These are phyloP conservation scores for Pseudocercospora crystallina DNA, from an alignment of 2,329 filamentous ascomycete genomes.

Conservation along the genomic window DNA sequence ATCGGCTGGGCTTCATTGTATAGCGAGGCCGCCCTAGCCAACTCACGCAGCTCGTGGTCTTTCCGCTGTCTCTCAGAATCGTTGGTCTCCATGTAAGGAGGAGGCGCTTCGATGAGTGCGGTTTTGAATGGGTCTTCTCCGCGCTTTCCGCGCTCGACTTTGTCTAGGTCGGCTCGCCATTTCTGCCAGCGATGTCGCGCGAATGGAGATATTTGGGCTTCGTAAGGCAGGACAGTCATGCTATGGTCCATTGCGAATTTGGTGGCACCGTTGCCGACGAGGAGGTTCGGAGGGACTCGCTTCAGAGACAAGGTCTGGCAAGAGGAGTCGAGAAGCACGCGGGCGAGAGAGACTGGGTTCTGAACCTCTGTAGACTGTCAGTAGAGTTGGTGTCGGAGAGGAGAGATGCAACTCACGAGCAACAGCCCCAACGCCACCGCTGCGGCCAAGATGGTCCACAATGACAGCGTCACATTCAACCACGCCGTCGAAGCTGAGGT, in stretches of 20 bases:
- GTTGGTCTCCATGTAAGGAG: not conserved
- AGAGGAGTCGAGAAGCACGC: constrained; percentile 75
- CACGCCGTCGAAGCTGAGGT: constrained; percentile 82
- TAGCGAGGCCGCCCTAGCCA: constrained; percentile 32
- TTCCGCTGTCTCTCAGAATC: constrained; percentile 26
- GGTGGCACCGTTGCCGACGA: constrained; percentile 81
- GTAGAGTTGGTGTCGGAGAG: not conserved
- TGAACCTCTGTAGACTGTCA: constrained; percentile 66
- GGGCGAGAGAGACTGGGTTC: constrained; percentile 87
- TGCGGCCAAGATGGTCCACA: constrained; percentile 85
- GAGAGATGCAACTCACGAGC: constrained; percentile 64
- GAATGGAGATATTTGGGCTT: constrained; percentile 75
- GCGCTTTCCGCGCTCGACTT: constrained; percentile 54
- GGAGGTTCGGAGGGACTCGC: constrained; percentile 86
- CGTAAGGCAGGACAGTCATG: constrained; percentile 70
- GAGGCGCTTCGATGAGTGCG: too few species aligned
- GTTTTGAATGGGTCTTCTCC: constrained; percentile 19
- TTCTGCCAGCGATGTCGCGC: constrained; percentile 75
- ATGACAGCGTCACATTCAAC: constrained; percentile 95
- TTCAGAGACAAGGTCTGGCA: constrained; percentile 76
- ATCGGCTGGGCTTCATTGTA: constrained; percentile 37
- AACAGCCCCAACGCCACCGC: constrained; percentile 84
- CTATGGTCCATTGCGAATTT: constrained; percentile 82
- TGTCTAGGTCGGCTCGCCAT: constrained; percentile 71
- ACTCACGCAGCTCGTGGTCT: constrained; percentile 40